Percentiles rank a stretch among this genome's conserved stretches.
These are phyloP conservation scores for Sporormia fimetaria DNA, from an alignment of 495 filamentous ascomycete species.

Conservation along the genomic window DNA sequence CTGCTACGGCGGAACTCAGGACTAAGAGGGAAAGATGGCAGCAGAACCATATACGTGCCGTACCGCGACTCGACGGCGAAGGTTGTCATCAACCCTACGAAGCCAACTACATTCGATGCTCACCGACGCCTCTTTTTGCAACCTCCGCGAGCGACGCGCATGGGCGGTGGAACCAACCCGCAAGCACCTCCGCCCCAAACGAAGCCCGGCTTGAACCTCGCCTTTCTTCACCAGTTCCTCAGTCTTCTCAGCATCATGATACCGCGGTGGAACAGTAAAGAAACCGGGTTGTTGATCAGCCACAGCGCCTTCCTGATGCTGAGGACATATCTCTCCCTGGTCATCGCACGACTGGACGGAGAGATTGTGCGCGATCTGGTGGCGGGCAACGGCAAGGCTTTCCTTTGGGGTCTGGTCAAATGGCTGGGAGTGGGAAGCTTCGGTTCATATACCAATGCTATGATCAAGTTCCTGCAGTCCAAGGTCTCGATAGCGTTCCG, in stretches of 20 bases:
- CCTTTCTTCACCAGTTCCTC: constrained; percentile 96
- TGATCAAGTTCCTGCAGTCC: constrained; percentile 96
- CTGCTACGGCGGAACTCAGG: constrained; percentile 87
- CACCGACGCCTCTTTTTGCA: constrained; percentile 89
- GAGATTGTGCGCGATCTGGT: constrained; percentile 95
- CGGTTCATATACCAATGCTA: constrained; percentile 85
- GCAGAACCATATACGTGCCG: constrained; percentile 85
- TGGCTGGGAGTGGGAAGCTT: constrained; percentile 64
- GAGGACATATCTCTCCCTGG: constrained; percentile 84
- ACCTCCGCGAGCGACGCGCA: constrained; percentile 65
- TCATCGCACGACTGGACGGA: constrained; percentile 87
- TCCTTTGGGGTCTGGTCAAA: constrained; percentile 82
- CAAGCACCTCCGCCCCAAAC: constrained; percentile 76
- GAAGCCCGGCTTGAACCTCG: constrained; percentile 89
- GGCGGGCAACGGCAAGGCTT: constrained; percentile 78
- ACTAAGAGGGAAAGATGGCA: constrained; percentile 83
- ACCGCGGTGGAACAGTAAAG: constrained; percentile 86
- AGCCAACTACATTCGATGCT: constrained; percentile 87
- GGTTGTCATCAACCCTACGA: constrained; percentile 87
- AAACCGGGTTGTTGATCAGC: constrained; percentile 76
- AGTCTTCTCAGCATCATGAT: constrained; percentile 96
- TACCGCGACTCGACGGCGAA: constrained; percentile 76
- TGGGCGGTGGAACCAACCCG: constrained; percentile 52
- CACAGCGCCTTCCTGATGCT: constrained; percentile 82
- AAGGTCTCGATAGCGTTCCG: constrained; percentile 98